Evolutionary conservation across 495 filamentous ascomycete genomes (phyloP), one percentile per base, ranked within the genome.

Genomic region (Lasiosphaeria hispida): DNA sequence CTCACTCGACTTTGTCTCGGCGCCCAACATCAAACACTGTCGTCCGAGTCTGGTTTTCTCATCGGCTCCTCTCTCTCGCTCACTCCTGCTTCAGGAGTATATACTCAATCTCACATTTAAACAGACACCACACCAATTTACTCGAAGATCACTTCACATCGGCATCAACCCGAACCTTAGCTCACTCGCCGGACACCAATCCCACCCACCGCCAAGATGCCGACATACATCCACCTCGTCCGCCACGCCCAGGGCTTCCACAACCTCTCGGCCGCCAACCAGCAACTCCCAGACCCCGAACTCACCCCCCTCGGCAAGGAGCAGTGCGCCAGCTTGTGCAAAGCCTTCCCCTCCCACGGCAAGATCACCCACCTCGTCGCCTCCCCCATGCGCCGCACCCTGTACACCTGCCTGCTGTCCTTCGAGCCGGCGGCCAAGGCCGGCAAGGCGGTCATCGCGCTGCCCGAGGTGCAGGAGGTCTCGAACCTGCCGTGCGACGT

Each of bases 401-500:
- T 97, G 35, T 86, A 89, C 69, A 96, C 93, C 0, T 84, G 87
- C 5, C 78, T 96, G 9, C 72, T 85, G 48, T 82, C 81, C 45
- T 96, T 96, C 73, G 71, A 69, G 44, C 76, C 85, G 3, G 64
- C 57, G 1, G 43, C 60, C 33, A 55, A 77, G 23, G 67, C 70
- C 3, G 74, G 75, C 50, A 73, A 76, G 14, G 76, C 76, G 30
- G 68, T 96, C 47, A 77, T 90, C 48, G 85, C 87, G 8, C 74
- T 96, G 1, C 89, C 90, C 0, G 89, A 93, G 57, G 68, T 90
- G 0, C 93, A 97, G 71, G 93, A 97, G 72, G 86, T 87, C 0
- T 85, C 82, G 10, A 82, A 84, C 23, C 70, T 88, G 14, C 85
- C 91, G 0, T 95, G 92, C 72, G 92, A 97, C 67, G 87, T 84